Conservation (phyloP, 192 early-diverging fungal species). For the Powellomyces hirtus region DNA sequence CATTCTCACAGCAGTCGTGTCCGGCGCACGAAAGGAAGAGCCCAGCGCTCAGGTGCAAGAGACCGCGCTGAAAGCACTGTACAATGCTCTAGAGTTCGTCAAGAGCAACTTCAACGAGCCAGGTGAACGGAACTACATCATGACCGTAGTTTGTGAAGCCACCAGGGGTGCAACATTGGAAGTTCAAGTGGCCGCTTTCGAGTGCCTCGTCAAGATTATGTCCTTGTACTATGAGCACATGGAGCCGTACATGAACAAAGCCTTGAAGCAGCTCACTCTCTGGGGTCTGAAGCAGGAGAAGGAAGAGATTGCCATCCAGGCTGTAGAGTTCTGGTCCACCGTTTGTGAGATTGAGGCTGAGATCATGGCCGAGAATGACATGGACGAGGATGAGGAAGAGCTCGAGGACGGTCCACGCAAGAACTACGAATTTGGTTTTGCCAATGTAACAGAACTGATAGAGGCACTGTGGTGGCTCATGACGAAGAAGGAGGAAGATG, state of each 20-base stretch:
- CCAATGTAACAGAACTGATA: conserved; percentile 74
- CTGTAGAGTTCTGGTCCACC: conserved; percentile 99
- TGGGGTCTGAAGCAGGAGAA: conserved; percentile 88
- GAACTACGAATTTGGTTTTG: conserved; percentile 74
- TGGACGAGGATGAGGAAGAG: conserved; percentile 21
- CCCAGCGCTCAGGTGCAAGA: conserved; percentile 81
- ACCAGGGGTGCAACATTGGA: conserved; percentile 67
- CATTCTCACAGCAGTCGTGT: conserved; percentile 92
- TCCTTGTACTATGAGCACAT: conserved; percentile 96
- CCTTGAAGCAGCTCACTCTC: conserved; percentile 83
- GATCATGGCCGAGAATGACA: conserved; percentile 62
- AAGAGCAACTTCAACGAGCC: conserved; percentile 90
- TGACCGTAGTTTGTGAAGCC: conserved; percentile 94
- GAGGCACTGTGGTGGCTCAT: conserved; percentile 83
- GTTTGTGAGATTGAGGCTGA: conserved; percentile 95
- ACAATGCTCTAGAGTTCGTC: conserved; percentile 95
- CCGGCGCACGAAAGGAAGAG: conserved; percentile 94
- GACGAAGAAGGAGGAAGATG: conserved; percentile 97
- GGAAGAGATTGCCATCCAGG: conserved; percentile 89
- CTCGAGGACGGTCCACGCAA: conserved; percentile 5
- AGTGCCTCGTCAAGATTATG: conserved; percentile 97
- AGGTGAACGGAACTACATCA: conserved; percentile 95
- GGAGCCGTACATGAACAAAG: conserved; percentile 96
- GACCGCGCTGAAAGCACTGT: conserved; percentile 85
- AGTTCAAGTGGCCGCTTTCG: conserved; percentile 86